These are phyloP conservation scores for Lachnellula occidentalis DNA, from an alignment of 2,329 filamentous ascomycete species.

Conservation along the genomic window DNA sequence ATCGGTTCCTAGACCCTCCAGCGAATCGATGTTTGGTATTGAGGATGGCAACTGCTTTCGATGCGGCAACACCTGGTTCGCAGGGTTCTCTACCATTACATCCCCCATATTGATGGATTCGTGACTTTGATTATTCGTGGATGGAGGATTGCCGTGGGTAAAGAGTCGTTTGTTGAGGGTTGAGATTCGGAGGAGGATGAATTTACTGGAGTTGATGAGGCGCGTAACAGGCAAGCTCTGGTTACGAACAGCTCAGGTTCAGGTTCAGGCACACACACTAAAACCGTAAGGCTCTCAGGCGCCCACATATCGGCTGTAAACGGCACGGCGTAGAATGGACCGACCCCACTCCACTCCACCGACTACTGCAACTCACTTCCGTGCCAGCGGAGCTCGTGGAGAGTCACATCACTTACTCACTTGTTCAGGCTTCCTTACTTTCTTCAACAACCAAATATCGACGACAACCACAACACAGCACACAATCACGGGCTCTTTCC, in stretches of 20 bases:
- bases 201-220: constrained; percentile 1
- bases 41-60: constrained; percentile 74
- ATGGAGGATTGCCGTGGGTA: constrained; percentile 1
- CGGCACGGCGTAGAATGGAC: too few relatives aligned
- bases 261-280: too few relatives aligned
- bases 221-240: constrained; percentile 10
- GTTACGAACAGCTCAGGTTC: constrained; percentile 2
- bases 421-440: constrained; percentile 7
- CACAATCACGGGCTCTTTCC: not conserved
- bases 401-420: not conserved
- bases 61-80: constrained; percentile 67
- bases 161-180: not conserved
- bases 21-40: constrained; percentile 84
- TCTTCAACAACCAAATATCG: not conserved
- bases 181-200: not conserved
- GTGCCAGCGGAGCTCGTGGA: not conserved
- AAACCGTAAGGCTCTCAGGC: not conserved
- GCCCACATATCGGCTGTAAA: not conserved
- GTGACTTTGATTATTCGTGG: not conserved
- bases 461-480: constrained; percentile 6
- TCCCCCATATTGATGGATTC: constrained; percentile 64
- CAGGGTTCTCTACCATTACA: constrained; percentile 76
- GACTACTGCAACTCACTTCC: too few relatives aligned
- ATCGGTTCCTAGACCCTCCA: constrained; percentile 77
- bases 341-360: too few relatives aligned